These are phyloP conservation scores for Stagonosporopsis chrysanthemi DNA, from an alignment of 2,329 filamentous ascomycete species.

Conservation along the genomic window DNA sequence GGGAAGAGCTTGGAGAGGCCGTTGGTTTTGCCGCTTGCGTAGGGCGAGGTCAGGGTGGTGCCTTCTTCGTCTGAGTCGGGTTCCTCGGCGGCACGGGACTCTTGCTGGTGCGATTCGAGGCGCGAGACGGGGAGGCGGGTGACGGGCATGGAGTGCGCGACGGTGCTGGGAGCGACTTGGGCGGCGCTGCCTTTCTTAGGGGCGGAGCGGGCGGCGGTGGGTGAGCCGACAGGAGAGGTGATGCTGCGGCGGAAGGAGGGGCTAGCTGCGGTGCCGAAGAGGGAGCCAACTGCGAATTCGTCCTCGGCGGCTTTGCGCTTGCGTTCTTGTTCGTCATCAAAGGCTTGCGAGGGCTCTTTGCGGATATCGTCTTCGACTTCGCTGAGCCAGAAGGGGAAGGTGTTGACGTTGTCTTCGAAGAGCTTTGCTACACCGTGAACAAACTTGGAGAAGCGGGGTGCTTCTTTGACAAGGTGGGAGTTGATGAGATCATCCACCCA, in stretches of 20 bases:
- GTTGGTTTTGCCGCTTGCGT: constrained; percentile 54
- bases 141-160: constrained; percentile 31
- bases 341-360: constrained; percentile 87
- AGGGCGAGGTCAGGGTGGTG: constrained; percentile 31
- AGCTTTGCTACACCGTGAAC: constrained; percentile 90
- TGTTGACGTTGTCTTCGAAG: constrained; percentile 95
- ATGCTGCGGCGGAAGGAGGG: constrained; percentile 60
- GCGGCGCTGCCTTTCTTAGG: constrained; percentile 27
- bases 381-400: constrained; percentile 92
- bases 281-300: constrained; percentile 86
- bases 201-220: constrained; percentile 46
- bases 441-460: constrained; percentile 94
- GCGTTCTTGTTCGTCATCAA: constrained; percentile 88
- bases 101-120: constrained; percentile 31
- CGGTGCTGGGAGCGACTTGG: constrained; percentile 19
- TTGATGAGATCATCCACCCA: constrained; percentile 94
- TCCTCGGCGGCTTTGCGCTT: constrained; percentile 83
- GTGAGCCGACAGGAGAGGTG: constrained; percentile 73
- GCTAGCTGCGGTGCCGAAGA: constrained; percentile 66
- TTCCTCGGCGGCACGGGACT: constrained; percentile 53
- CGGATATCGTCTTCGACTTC: constrained; percentile 93
- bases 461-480: constrained; percentile 89
- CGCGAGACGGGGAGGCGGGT: constrained; percentile 28
- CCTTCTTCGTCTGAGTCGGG: constrained; percentile 60
- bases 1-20: constrained; percentile 76